A percentile compares a stretch with the other conserved stretches of the same genome.
These are phyloP conservation scores for Amphirosellinia nigrospora DNA, from an alignment of 495 filamentous ascomycete genomes.

Conservation along the genomic window DNA sequence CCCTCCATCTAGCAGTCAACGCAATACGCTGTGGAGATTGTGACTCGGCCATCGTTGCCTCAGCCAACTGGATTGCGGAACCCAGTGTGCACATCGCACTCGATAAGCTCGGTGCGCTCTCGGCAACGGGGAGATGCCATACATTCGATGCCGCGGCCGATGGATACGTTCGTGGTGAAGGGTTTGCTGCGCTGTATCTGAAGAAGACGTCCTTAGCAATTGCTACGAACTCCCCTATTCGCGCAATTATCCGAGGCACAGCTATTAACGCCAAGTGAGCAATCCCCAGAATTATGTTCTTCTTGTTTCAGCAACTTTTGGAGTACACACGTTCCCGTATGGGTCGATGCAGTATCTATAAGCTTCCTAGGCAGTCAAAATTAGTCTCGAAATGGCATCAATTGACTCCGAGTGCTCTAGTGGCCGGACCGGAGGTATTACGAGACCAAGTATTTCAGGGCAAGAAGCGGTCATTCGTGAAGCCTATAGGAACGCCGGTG, in stretches of 20 bases:
- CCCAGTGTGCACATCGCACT: constrained; percentile 42
- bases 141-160: constrained; percentile 60
- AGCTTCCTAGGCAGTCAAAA: too few relatives aligned
- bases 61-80: constrained; percentile 48
- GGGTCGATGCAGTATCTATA: too few relatives aligned
- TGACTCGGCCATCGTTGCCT: constrained; percentile 53
- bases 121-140: constrained; percentile 40
- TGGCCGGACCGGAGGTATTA: constrained; percentile 11
- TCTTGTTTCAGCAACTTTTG: too few relatives aligned
- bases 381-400: too few relatives aligned
- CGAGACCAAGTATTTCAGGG: neutral
- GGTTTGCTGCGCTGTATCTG: constrained; percentile 59
- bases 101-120: constrained; percentile 29
- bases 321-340: too few relatives aligned
- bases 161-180: constrained; percentile 68
- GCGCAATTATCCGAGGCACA: constrained; percentile 23
- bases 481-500: neutral
- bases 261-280: constrained; percentile 2
- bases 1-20: constrained; percentile 58
- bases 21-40: constrained; percentile 57
- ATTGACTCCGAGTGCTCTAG: too few relatives aligned
- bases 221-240: constrained; percentile 60
- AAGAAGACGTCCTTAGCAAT: constrained; percentile 61
- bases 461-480: constrained; percentile 10
- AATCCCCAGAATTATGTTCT: too few relatives aligned